A percentile compares a stretch with the other conserved stretches of the same genome.
These are phyloP conservation scores for Nakaseomyces uthaithaninus DNA, from an alignment of 1,139 yeast genomes.

Conservation along the genomic window DNA sequence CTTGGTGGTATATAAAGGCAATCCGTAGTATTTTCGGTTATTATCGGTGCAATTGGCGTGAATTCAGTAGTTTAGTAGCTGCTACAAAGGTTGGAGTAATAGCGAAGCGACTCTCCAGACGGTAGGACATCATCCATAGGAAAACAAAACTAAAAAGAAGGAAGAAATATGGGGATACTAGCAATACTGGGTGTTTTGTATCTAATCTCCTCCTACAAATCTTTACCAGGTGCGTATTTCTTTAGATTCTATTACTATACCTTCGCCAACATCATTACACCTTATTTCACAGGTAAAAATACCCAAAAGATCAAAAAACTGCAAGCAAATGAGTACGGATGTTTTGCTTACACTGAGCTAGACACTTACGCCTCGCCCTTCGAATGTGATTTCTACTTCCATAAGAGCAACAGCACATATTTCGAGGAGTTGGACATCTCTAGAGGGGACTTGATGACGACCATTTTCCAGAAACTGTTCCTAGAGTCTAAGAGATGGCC, in stretches of 20 bases:
- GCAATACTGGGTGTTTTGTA: conserved; percentile 10
- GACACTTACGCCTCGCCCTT: conserved; percentile 60
- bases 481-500: conserved; percentile 46
- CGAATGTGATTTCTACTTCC: conserved; percentile 80
- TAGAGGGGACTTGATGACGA: conserved; percentile 54
- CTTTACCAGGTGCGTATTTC: conserved; percentile 62
- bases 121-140: too few species aligned
- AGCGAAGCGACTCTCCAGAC: too few species aligned
- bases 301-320: conserved; percentile 22
- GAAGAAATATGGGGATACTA: conserved; percentile 9
- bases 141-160: not conserved
- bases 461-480: conserved; percentile 47
- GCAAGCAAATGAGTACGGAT: conserved; percentile 20
- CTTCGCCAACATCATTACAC: conserved; percentile 36
- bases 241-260: conserved; percentile 51
- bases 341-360: conserved; percentile 41
- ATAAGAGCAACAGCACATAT: conserved; percentile 81
- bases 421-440: conserved; percentile 78
- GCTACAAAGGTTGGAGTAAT: too few species aligned
- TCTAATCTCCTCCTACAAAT: conserved; percentile 40
- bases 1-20: too few species aligned
- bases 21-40: too few species aligned
- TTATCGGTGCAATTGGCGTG: too few species aligned
- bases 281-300: conserved; percentile 24
- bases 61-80: too few species aligned